Evolutionary conservation across 805 yeast genomes (phyloP), one percentile per base, ranked within the genome.

Genomic region (Saturnispora galanensis): DNA sequence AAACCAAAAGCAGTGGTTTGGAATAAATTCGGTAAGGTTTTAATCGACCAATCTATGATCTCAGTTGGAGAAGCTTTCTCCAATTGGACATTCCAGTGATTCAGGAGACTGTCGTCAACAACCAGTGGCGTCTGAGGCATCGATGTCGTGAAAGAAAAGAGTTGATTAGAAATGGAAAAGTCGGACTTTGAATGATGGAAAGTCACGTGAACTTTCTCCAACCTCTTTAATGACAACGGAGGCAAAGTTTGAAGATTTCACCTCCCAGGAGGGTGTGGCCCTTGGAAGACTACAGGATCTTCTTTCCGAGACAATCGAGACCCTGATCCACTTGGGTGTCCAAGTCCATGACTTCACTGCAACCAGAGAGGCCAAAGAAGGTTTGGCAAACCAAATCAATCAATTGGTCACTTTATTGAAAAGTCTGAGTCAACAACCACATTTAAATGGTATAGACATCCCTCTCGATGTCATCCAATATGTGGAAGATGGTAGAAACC

Each of bases 1-100:
- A 90, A 70, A 0, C 97, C 97, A 64, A 90, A 88, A 1, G 97
- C 97, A 0, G 97, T 87, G 2, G 96, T 88, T 64, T 90, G 97
- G 57, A 61, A 89, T 33, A 90, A 67, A 35, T 78, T 70, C 3
- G 96, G 96, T 56, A 89, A 80, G 0, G 95, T 86, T n/a, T 75
- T 61, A 12, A 82, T 64, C 0, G 96, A 77, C 97, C 97, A 90
- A 55, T 71, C 67, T 26, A 90, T 64, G 46, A 90, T 78, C 47
- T 86, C 85, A 51, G 77, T 76, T 0, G 97, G 87, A 1, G 76
- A 56, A 13, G 76, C 60, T 7, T 65, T 57, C n/a, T 71, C 65
- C 16, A 89, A 69, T 9, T 71, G 67, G n/a, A 64, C 55, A 64
- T 88, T 89, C 62, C 84, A 69, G 56, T 80, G 84, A 17, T 68